These are phyloP conservation scores for Toxoplasma gondii DNA, from an alignment of 169 alveolate genomes.

Conservation along the genomic window DNA sequence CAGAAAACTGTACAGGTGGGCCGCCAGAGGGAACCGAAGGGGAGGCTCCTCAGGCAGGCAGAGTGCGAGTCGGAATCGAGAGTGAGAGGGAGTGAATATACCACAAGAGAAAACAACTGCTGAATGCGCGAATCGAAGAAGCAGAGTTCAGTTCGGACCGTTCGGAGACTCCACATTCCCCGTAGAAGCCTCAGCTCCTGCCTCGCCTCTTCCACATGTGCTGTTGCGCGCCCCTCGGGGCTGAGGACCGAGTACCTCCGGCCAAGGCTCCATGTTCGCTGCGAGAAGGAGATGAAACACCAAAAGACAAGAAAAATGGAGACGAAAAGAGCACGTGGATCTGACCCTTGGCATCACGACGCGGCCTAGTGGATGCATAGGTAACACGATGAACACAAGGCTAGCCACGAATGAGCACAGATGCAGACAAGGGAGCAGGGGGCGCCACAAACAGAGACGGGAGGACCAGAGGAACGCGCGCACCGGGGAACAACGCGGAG, in stretches of 20 bases:
- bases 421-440: background rate
- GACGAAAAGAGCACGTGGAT: background rate
- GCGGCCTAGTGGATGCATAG: background rate
- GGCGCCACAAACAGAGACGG: background rate
- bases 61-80: background rate
- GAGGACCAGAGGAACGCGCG: background rate
- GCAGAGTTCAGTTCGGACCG: background rate
- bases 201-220: background rate
- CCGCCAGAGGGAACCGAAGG: background rate
- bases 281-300: background rate
- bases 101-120: background rate
- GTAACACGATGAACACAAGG: background rate
- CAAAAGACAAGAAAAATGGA: background rate
- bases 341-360: background rate
- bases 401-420: background rate
- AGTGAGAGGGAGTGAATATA: background rate
- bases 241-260: conserved; percentile 31
- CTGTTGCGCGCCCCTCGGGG: background rate
- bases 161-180: background rate
- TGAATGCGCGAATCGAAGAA: too few relatives aligned
- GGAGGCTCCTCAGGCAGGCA: background rate
- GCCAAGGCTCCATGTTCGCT: conserved; percentile 39
- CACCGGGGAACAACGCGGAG: background rate
- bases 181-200: background rate
- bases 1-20: background rate